Percentiles rank a stretch among this genome's conserved stretches.
Evolutionary conservation across 805 yeast species (phyloP).

Genomic region (Schizosaccharomyces pombe): DNA sequence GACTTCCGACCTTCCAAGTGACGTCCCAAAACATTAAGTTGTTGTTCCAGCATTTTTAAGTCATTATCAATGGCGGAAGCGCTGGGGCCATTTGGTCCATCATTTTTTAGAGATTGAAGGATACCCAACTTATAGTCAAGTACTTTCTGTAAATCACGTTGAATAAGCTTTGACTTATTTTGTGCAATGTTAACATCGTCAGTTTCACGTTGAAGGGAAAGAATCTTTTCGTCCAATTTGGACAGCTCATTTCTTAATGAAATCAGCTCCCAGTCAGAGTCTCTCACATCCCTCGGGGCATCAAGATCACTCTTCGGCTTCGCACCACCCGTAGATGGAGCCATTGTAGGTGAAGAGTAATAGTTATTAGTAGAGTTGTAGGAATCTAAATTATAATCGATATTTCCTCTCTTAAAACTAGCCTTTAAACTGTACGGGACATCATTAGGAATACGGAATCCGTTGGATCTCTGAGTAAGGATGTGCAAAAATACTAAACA

Average conservation of each 20-base stretch:
- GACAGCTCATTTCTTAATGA: constrained; percentile 43
- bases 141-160: constrained; percentile 58
- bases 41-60: not conserved
- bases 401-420: constrained; percentile 54
- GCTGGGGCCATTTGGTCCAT: not conserved
- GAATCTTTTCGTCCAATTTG: not conserved
- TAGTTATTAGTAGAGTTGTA: not conserved
- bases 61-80: not conserved
- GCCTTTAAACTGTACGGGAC: constrained; percentile 86
- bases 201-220: not conserved
- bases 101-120: constrained; percentile 19
- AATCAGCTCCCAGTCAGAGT: constrained; percentile 67
- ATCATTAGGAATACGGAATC: constrained; percentile 69
- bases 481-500: constrained; percentile 73
- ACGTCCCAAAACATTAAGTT: too few species aligned
- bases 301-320: constrained; percentile 33
- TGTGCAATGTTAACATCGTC: not conserved
- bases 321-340: constrained; percentile 7
- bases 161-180: constrained; percentile 13
- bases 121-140: constrained; percentile 52
- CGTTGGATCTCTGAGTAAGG: constrained; percentile 67
- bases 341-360: not conserved
- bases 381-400: constrained; percentile 10
- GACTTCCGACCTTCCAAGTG: too few species aligned
- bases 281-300: constrained; percentile 45